A percentile compares a stretch with the other conserved stretches of the same genome.
Conservation (phyloP, 345 rosid species). For the Eucalyptus dawsonii region DNA sequence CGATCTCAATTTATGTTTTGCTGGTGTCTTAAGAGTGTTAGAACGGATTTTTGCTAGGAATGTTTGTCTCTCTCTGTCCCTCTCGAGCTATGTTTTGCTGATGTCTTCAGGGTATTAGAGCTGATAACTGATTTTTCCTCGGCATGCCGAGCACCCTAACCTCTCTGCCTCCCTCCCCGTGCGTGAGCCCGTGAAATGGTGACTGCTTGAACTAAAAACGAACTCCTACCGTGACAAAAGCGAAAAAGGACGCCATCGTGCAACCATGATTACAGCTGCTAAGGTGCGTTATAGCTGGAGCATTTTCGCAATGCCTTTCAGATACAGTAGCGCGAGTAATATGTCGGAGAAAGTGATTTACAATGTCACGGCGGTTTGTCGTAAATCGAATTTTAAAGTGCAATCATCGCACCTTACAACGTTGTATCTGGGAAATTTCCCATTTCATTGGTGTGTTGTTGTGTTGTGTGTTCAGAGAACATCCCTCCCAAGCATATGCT, state of each 20-base stretch:
- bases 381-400: neutral
- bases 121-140: neutral
- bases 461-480: neutral
- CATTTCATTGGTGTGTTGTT: neutral
- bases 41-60: neutral
- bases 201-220: neutral
- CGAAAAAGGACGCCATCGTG: neutral
- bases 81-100: neutral
- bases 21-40: neutral
- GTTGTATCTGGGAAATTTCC: neutral
- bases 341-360: neutral
- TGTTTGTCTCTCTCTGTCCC: neutral
- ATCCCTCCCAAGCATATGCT: neutral
- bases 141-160: neutral
- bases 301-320: neutral
- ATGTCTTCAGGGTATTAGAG: neutral
- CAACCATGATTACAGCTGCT: neutral
- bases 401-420: neutral
- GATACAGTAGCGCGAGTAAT: neutral
- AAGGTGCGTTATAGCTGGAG: neutral
- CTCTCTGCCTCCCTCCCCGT: neutral
- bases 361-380: neutral
- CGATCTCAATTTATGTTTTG: neutral
- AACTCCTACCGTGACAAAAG: neutral
- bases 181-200: neutral